Evolutionary conservation across 129 eudicot genomes (phyloP).

Genomic region (Logfia minima): DNA sequence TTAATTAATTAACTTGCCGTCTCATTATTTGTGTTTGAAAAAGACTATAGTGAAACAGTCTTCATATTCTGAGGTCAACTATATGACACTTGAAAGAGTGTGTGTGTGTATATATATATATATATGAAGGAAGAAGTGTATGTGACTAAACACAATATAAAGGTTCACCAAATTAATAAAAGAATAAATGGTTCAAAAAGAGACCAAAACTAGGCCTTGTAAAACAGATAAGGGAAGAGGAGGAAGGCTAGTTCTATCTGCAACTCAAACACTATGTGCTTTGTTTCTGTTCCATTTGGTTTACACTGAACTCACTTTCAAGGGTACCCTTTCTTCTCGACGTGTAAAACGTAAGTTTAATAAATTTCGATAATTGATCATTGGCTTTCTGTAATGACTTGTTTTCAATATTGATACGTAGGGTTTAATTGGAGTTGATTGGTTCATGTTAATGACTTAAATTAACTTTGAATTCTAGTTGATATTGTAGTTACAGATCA

Average conservation of each 20-base stretch:
- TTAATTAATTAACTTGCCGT: background rate
- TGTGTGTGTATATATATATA: background rate
- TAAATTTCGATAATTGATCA: background rate
- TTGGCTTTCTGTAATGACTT: too few species aligned
- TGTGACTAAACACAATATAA: background rate
- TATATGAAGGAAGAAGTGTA: constrained; percentile 7
- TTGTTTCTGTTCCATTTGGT: constrained; percentile 32
- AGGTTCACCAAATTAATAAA: background rate
- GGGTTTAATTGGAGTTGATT: background rate
- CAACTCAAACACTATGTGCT: constrained; percentile 39
- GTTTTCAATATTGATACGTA: background rate
- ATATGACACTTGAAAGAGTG: background rate
- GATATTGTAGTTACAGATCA: constrained; percentile 27
- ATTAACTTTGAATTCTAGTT: constrained; percentile 21
- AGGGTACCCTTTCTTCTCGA: constrained; percentile 25
- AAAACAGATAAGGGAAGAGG: constrained; percentile 27
- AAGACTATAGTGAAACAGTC: background rate
- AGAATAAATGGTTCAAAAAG: constrained; percentile 30
- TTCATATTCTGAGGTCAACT: constrained; percentile 27
- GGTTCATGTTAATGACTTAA: constrained; percentile 2
- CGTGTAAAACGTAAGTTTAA: constrained; percentile 15
- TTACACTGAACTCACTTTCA: constrained; percentile 29
- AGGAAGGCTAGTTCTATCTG: constrained; percentile 29
- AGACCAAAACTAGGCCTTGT: background rate
- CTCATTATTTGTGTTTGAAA: background rate